Evolutionary conservation across 2,329 filamentous ascomycete species (phyloP).

Genomic region (Paecilomyces niveus): DNA sequence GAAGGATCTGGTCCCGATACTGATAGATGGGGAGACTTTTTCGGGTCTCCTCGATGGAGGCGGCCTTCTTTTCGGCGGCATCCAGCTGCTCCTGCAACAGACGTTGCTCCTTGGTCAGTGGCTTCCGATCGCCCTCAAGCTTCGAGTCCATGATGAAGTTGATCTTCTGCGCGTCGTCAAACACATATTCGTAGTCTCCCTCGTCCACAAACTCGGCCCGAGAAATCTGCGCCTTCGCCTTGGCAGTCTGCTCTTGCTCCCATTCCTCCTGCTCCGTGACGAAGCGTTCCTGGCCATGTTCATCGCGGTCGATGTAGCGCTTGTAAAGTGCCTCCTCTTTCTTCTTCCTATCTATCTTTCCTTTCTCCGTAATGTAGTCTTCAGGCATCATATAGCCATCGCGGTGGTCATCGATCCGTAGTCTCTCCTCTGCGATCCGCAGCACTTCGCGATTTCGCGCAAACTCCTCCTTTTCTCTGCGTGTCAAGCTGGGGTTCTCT

Average conservation of each 20-base stretch:
- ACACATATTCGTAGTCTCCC: constrained; percentile 83
- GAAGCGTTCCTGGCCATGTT: constrained; percentile 80
- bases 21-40: constrained; percentile 86
- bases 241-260: constrained; percentile 82
- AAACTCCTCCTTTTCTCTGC: constrained; percentile 79
- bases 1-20: constrained; percentile 77
- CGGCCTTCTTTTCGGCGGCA: constrained; percentile 78
- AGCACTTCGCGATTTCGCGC: constrained; percentile 78
- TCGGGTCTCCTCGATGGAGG: constrained; percentile 83
- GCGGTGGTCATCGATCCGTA: constrained; percentile 81
- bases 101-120: constrained; percentile 69
- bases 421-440: constrained; percentile 72
- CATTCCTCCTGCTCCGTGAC: constrained; percentile 94
- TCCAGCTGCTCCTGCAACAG: constrained; percentile 75
- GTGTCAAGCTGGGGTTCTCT: constrained; percentile 66
- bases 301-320: constrained; percentile 79
- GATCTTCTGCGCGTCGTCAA: constrained; percentile 84
- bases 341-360: constrained; percentile 76
- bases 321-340: constrained; percentile 89
- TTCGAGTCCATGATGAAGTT: constrained; percentile 72
- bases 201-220: constrained; percentile 68
- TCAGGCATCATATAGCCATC: constrained; percentile 93
- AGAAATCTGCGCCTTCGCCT: constrained; percentile 79
- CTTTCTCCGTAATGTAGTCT: constrained; percentile 90
- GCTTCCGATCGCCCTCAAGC: constrained; percentile 63